phyloP scores from a whole-genome alignment of 805 yeast species.

The Yarrowia osloensis region DNA sequence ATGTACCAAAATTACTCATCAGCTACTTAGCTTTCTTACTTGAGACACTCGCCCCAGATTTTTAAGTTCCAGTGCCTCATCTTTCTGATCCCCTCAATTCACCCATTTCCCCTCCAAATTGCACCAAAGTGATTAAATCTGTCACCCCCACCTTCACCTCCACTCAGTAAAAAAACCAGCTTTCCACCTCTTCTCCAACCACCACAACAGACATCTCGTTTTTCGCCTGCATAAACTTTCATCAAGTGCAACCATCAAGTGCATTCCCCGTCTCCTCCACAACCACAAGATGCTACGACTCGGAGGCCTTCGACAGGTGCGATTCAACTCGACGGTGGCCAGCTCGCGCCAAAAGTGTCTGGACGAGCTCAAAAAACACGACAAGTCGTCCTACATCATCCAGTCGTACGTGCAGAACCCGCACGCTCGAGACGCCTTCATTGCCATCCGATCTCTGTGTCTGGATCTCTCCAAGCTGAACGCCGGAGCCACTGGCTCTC shows the following conservation, averaged over 20 bases:
- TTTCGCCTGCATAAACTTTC: not conserved
- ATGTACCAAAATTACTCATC: too few species aligned
- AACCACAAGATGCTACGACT: not conserved
- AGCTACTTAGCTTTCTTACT: too few species aligned
- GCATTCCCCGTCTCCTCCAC: too few species aligned
- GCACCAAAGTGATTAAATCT: too few species aligned
- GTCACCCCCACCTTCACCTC: too few species aligned
- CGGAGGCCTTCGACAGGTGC: not conserved
- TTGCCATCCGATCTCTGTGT: constrained; percentile 67
- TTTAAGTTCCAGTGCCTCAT: too few species aligned
- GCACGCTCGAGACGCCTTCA: constrained; percentile 59
- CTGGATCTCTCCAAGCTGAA: constrained; percentile 53
- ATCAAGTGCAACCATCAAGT: too few species aligned
- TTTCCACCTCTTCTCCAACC: not conserved
- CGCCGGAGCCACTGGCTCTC: constrained; percentile 49
- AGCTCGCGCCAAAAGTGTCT: constrained; percentile 48
- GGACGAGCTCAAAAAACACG: constrained; percentile 49
- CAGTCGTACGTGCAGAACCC: constrained; percentile 65
- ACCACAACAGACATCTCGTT: not conserved
- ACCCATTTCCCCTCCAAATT: too few species aligned
- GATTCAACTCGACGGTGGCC: not conserved
- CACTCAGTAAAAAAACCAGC: too few species aligned
- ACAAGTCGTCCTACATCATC: constrained; percentile 64
- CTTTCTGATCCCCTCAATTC: too few species aligned
- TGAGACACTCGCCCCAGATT: too few species aligned